Evolutionary conservation across 1,139 yeast genomes (phyloP).

Genomic region (Diutina ranongensis): DNA sequence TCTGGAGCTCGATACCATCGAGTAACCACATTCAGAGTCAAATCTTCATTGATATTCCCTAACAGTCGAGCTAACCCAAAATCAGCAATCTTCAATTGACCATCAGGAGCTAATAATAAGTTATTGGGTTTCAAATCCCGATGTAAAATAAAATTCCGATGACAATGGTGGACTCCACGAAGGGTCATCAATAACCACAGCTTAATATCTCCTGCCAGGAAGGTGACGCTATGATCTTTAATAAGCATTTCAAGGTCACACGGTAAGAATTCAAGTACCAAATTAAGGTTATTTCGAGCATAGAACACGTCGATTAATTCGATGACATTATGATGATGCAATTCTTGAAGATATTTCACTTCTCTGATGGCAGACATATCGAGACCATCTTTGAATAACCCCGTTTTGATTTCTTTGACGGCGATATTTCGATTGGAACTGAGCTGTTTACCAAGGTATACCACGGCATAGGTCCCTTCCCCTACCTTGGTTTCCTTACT

Average conservation of each 20-base stretch:
- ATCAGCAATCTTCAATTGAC: conserved; percentile 88
- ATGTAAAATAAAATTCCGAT: conserved; percentile 78
- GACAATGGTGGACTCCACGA: conserved; percentile 92
- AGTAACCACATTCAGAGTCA: conserved; percentile 92
- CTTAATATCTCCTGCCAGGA: conserved; percentile 81
- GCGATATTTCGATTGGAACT: conserved; percentile 60
- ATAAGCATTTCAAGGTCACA: conserved; percentile 85
- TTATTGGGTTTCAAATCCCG: conserved; percentile 83
- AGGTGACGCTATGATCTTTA: conserved; percentile 65
- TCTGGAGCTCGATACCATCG: conserved; percentile 98
- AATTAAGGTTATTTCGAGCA: conserved; percentile 57
- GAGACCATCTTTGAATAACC: conserved; percentile 88
- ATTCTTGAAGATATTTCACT: conserved; percentile 83
- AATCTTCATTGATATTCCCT: conserved; percentile 66
- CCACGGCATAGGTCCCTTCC: conserved; percentile 98
- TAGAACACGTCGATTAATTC: conserved; percentile 82
- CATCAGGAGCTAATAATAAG: conserved; percentile 72
- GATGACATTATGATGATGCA: conserved; percentile 73
- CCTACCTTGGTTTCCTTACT: conserved; percentile 77
- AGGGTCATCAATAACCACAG: conserved; percentile 91
- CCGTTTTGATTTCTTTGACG: conserved; percentile 90
- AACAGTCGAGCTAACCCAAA: conserved; percentile 87
- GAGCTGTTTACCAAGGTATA: conserved; percentile 65
- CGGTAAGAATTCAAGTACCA: conserved; percentile 86
- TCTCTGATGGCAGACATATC: conserved; percentile 97